Evolutionary conservation across 495 filamentous ascomycete species (phyloP).

Genomic region (Aspergillus diversus): DNA sequence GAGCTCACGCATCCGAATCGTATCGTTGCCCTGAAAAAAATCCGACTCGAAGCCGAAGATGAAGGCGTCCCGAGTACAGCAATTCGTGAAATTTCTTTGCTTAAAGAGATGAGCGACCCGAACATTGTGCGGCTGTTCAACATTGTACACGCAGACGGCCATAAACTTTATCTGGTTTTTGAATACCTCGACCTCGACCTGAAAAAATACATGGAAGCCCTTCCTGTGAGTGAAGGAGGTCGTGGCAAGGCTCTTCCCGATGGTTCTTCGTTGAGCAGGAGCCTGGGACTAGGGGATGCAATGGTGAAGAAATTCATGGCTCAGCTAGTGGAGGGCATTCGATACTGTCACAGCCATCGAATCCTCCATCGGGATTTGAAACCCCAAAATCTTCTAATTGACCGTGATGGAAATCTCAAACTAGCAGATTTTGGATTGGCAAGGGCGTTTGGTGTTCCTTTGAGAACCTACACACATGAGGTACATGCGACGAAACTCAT

Average conservation of each 20-base stretch:
- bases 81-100: constrained; percentile 92
- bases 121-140: constrained; percentile 92
- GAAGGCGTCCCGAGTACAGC: constrained; percentile 96
- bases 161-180: constrained; percentile 94
- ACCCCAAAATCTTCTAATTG: constrained; percentile 95
- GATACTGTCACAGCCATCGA: constrained; percentile 95
- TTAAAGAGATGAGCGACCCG: constrained; percentile 96
- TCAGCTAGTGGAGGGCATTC: constrained; percentile 86
- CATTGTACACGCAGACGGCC: constrained; percentile 95
- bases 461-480: constrained; percentile 98
- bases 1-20: constrained; percentile 76
- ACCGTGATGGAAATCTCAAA: constrained; percentile 94
- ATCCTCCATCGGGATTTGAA: constrained; percentile 96
- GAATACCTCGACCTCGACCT: constrained; percentile 93
- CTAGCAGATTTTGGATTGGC: constrained; percentile 97
- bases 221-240: constrained; percentile 88
- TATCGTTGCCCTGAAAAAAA: constrained; percentile 97
- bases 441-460: constrained; percentile 92
- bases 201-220: constrained; percentile 98
- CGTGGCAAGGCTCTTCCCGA: constrained; percentile 87
- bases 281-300: constrained; percentile 78
- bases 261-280: constrained; percentile 66
- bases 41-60: constrained; percentile 95
- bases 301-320: constrained; percentile 99
- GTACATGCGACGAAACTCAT: constrained; percentile 34